Percentiles rank a stretch among this genome's conserved stretches.
These are phyloP conservation scores for Scopulariopsis brevicaulis DNA, from an alignment of 2,329 filamentous ascomycete genomes.

Conservation along the genomic window DNA sequence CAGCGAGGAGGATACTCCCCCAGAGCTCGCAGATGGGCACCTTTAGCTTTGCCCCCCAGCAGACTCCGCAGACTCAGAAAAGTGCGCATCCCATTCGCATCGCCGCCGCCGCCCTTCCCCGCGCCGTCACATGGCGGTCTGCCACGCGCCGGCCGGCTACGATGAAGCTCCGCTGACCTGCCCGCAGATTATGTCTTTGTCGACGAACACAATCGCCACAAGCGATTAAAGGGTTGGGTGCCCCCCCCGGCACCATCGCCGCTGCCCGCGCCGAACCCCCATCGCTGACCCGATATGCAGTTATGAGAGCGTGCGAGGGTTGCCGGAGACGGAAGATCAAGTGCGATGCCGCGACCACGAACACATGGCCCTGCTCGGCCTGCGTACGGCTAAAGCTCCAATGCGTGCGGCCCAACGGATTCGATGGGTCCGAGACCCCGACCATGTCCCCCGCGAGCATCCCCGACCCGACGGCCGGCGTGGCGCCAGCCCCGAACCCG, in stretches of 20 bases:
- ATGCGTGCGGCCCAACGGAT: conserved; percentile 80
- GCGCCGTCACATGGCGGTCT: background rate
- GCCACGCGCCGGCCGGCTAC: background rate
- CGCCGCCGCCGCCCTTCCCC: background rate
- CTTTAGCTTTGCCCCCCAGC: conserved; percentile 62
- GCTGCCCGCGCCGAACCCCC: background rate
- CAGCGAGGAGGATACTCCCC: conserved; percentile 50
- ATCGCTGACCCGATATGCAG: conserved; percentile 28
- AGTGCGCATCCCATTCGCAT: conserved; percentile 23
- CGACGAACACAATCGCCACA: conserved; percentile 96
- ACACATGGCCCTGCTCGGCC: conserved; percentile 93
- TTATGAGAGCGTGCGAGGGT: conserved; percentile 95
- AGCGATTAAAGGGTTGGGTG: conserved; percentile 75
- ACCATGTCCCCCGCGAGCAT: background rate
- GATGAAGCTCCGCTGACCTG: conserved; percentile 14
- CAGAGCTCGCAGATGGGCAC: conserved; percentile 61
- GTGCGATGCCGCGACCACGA: conserved; percentile 93
- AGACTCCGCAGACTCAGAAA: conserved; percentile 34
- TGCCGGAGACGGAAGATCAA: conserved; percentile 95
- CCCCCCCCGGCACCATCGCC: background rate
- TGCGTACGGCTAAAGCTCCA: conserved; percentile 87
- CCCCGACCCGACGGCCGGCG: background rate
- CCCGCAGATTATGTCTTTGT: conserved; percentile 91
- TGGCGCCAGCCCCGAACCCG: conserved; percentile 24
- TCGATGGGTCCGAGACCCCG: conserved; percentile 27